Evolutionary conservation across 306 rosid species (phyloP).

Genomic region (Corylus americana): DNA sequence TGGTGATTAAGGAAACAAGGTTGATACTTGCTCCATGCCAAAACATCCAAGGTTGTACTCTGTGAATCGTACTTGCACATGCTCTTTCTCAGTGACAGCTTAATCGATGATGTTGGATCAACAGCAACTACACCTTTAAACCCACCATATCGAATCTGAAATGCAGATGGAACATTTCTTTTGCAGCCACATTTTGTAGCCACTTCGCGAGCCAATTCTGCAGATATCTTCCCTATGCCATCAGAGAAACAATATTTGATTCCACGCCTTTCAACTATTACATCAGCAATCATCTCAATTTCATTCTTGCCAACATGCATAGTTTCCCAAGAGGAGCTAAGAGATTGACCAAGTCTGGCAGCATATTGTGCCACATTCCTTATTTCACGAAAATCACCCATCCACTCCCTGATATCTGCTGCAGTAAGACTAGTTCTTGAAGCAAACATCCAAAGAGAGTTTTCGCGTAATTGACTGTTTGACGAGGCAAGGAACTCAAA

Average conservation of each 20-base stretch:
- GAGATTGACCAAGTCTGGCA: conserved; percentile 51
- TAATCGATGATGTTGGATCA: conserved; percentile 35
- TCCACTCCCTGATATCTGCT: conserved; percentile 37
- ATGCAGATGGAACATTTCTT: conserved; percentile 41
- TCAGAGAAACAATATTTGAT: conserved; percentile 39
- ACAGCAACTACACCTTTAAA: conserved; percentile 50
- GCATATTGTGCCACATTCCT: conserved; percentile 46
- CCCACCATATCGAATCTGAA: conserved; percentile 48
- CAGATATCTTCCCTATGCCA: conserved; percentile 51
- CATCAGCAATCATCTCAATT: conserved; percentile 34
- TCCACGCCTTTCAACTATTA: background rate
- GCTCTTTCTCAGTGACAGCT: conserved; percentile 39
- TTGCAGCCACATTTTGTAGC: conserved; percentile 38
- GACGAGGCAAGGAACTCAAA: conserved; percentile 51
- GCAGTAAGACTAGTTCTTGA: conserved; percentile 39
- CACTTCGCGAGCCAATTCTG: conserved; percentile 31
- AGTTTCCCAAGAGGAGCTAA: conserved; percentile 42
- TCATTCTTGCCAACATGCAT: conserved; percentile 18
- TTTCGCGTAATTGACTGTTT: conserved; percentile 35
- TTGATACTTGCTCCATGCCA: conserved; percentile 43
- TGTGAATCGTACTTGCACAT: conserved; percentile 41
- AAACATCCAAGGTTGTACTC: conserved; percentile 34
- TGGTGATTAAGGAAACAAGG: conserved; percentile 49
- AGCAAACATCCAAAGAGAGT: conserved; percentile 55
- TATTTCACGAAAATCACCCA: conserved; percentile 41